Evolutionary conservation across 2,329 filamentous ascomycete species (phyloP), one percentile per base, ranked within the genome.

Genomic region (Alternaria angustiovoidea): DNA sequence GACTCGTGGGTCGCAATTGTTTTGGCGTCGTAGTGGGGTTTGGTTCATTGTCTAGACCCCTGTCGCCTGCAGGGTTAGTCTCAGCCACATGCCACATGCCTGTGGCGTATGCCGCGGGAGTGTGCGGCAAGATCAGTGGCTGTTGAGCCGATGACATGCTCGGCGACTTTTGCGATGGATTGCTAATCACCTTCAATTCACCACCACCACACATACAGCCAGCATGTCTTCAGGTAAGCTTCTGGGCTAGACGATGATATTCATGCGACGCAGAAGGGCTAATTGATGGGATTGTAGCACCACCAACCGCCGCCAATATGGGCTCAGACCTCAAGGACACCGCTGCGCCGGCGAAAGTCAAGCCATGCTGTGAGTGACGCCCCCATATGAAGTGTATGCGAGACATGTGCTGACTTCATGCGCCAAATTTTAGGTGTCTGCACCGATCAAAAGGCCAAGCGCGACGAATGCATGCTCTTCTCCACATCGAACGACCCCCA

Each of bases 391-490:
- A 9, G 1, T 18, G 18, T 12, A 24, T 39, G 43, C 5, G 24
- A 16, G 7, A 42, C 12, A 16, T 16, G 3, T 24, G 7, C 39
- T 42, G 20, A 42, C 6, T 42, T 24, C 12, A 12, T 42, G 9
- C 20, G 3, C 18, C 20, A 14, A 24, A 8, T 5, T 51, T 24
- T 3, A 28, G 43, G 32, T 98, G 32, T 98, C 30, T 99, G 95
- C 88, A 97, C 94, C 78, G 88, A 95, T 44, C 93, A 99, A 80
- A 99, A 99, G 81, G 85, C 92, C 39, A 87, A 87, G 70, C 92
- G 95, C 65, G 95, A 99, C 82, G 94, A 99, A 81, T 99, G 95
- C 85, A 98, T 99, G 94, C 91, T 99, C 57, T 97, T 98, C 84
- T 96, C 93, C 57, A 93, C 88, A 64, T 86, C 91, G 62, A 86